Conservation (phyloP, 116 monocot species). For the Dioscorea cayenensis region DNA sequence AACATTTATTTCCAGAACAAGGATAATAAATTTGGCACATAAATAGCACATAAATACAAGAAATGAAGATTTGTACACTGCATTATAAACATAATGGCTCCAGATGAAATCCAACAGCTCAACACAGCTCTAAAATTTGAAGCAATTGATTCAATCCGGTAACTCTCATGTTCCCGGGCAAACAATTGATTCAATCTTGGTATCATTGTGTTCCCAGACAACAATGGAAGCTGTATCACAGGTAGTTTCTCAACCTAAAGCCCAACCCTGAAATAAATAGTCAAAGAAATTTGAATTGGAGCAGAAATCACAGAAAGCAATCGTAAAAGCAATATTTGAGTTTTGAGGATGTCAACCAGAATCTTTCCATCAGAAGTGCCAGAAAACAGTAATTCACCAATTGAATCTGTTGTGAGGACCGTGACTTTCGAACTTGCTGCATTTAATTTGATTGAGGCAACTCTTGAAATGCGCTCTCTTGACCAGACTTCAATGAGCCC, state of each 20-base stretch:
- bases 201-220: neutral
- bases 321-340: neutral
- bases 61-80: no score
- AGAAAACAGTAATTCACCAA: slow-evolving; percentile 40
- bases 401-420: slow-evolving; percentile 20
- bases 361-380: slow-evolving; percentile 47
- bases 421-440: slow-evolving; percentile 23
- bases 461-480: slow-evolving; percentile 26
- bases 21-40: no score
- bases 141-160: no score
- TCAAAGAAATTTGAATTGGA: neutral
- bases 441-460: slow-evolving; percentile 26
- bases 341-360: slow-evolving; percentile 21
- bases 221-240: neutral
- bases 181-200: no score
- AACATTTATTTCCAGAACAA: no score
- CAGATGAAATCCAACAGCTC: no score
- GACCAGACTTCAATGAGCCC: slow-evolving; percentile 52
- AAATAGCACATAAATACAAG: no score
- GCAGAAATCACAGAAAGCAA: neutral
- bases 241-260: slow-evolving; percentile 16
- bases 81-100: no score
- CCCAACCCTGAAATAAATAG: slow-evolving; percentile 28
- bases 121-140: no score
- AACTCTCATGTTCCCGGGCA: no score